Evolutionary conservation across 2,329 filamentous ascomycete genomes (phyloP).

Genomic region (Monilinia fructigena): DNA sequence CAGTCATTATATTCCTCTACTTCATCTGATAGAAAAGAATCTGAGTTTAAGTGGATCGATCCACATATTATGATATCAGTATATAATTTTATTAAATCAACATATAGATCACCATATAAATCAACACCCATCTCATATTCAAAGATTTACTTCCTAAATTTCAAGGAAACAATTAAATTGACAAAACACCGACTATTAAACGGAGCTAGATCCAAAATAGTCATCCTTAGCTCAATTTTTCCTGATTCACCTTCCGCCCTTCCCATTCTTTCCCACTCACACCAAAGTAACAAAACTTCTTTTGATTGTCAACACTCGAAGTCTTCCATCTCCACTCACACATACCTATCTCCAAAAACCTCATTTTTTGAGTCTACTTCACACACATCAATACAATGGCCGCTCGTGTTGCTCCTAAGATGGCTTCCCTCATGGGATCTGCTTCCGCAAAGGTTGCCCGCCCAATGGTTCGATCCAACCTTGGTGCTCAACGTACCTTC

Average conservation of each 20-base stretch:
- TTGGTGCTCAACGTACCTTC: conserved; percentile 69
- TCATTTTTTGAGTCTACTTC: conserved; percentile 24
- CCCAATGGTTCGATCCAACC: conserved; percentile 66
- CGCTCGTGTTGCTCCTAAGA: conserved; percentile 73
- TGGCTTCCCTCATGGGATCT: conserved; percentile 68
- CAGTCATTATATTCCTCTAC: neutral
- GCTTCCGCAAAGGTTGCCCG: conserved; percentile 69
- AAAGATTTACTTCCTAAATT: conserved; percentile 1
- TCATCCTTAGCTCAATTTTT: conserved; percentile 21
- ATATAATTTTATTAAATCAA: neutral
- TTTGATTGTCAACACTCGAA: conserved; percentile 20
- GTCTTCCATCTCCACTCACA: conserved; percentile 23
- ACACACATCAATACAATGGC: conserved; percentile 68
- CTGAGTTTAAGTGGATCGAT: neutral
- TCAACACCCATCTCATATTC: neutral
- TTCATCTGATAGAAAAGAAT: conserved; percentile 10
- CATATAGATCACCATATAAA: neutral
- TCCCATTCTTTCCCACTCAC: conserved; percentile 19
- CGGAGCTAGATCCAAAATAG: conserved; percentile 16
- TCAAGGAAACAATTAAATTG: conserved; percentile 6
- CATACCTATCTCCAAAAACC: conserved; percentile 24
- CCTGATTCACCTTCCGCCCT: conserved; percentile 21
- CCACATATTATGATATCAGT: conserved; percentile 3
- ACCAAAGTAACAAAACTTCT: conserved; percentile 19
- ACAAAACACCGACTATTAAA: conserved; percentile 16